Evolutionary conservation across 164 flowering plant species (phyloP), one percentile per base, ranked within the genome.

Genomic region (Pachysandra terminalis): DNA sequence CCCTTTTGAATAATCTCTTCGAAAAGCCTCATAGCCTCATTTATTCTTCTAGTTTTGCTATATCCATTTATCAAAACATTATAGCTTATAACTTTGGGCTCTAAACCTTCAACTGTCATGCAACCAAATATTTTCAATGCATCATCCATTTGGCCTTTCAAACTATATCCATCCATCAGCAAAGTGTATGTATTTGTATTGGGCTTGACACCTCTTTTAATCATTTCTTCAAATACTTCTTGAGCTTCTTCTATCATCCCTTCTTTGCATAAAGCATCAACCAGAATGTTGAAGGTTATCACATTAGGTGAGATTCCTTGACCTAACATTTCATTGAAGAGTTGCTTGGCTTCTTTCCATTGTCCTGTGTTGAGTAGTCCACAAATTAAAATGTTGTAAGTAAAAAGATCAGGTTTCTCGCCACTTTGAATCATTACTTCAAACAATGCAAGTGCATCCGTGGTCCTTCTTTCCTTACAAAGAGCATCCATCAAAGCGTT

Each of bases 31-130:
- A 52, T 24, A 9, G 60, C 68, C 27, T 54, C 22, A 6, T 10
- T 19, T 5, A 53, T 32, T 12, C 21, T 65, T n/a, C 68, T 48
- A n/a, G 22, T 25, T 15, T 17, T 8, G 35, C 78, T 66, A 9
- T 70, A 63, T 0, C 71, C 78, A 14, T 61, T 56, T 2, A 62
- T 51, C 35, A 75, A 17, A 22, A 63, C 35, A 21, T 40, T 66
- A 15, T 65, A 35, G 9, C 53, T 61, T 0, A 65, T 37, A 16
- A 22, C 12, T 23, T 66, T 19, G 0, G 73, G 73, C 19, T n/a
- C 13, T 16, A 37, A 24, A 5, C 52, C 61, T 12, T 61, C 65
- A 53, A 41, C 65, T 25, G 57, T 78, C 9, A 78, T 15, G 68
- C 19, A 74, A 45, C 10, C 6, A 5, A 45, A 45, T 5, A 45